Evolutionary conservation across 73 alveolate species (phyloP), one percentile per base, ranked within the genome.

Genomic region (Uronychia setigera): DNA sequence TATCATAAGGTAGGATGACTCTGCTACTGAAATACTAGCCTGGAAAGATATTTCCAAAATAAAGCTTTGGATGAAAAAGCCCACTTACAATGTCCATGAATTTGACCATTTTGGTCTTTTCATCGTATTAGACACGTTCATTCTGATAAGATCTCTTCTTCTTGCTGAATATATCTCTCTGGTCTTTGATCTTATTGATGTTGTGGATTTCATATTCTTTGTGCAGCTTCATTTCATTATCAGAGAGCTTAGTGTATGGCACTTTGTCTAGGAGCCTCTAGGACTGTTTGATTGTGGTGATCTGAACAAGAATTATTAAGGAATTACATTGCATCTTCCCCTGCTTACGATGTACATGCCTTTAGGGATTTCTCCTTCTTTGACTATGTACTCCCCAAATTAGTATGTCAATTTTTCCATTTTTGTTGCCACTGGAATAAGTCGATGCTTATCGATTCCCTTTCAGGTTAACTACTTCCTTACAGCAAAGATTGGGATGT

Each of bases 371-470:
- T 86, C 87, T 0, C 87, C 87, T 35, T 86, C 87, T 46, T 60
- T 86, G 25, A 86, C 58, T n/a, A 86, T 57, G 30, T 78, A 86
- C 78, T 86, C 92, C 27, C 92, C 92, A 32, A 86, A 46, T 19
- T 5, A 46, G 19, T 46, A 46, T 11, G 67, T 46, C 5, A 46
- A 19, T 19, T 46, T 46, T 46, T 46, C 67, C 67, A 46, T 46
- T 46, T 46, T 46, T 11, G 67, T 46, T 46, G 67, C 67, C 5
- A 46, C 19, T 46, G 67, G 67, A 19, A 46, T 46, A 19, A 46
- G 67, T 19, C 19, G 19, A 19, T 46, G 67, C 67, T 46, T 46
- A 5, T 46, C 67, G 75, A 29, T 84, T 84, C 32, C 74, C 74
- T 34, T 79, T n/a, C 19, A 85, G 74, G 32, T 86, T 59, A 79